These are phyloP conservation scores for Didymella pinodella DNA, from an alignment of 2,329 filamentous ascomycete genomes.

Conservation along the genomic window DNA sequence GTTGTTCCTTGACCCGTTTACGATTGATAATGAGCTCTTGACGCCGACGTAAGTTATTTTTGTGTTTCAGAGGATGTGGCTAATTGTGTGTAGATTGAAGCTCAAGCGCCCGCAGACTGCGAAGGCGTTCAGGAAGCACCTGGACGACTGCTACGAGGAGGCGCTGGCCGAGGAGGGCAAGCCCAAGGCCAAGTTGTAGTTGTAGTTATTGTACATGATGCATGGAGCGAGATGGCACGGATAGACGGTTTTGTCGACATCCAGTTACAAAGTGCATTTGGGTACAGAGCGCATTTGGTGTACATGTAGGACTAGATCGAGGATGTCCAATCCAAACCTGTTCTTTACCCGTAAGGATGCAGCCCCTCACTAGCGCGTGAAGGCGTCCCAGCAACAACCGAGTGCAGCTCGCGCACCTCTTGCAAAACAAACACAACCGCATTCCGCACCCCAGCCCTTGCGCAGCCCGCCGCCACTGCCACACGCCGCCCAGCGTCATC, in stretches of 20 bases:
- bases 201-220: conserved; percentile 51
- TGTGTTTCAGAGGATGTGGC: not conserved
- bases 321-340: not conserved
- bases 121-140: conserved; percentile 65
- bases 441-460: not conserved
- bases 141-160: conserved; percentile 70
- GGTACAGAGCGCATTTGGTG: not conserved
- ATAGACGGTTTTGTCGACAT: not conserved
- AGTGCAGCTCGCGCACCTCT: not conserved
- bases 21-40: conserved; percentile 87
- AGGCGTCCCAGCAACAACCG: conserved; percentile 10
- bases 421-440: conserved; percentile 14
- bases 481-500: conserved; percentile 1
- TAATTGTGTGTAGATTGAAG: conserved; percentile 64
- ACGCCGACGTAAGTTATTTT: conserved; percentile 78
- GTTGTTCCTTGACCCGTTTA: conserved; percentile 87
- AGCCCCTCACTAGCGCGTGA: not conserved
- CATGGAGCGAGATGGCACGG: conserved; percentile 11
- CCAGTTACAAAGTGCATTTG: not conserved
- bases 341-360: not conserved
- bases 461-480: conserved; percentile 5
- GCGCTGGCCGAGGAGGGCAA: conserved; percentile 54
- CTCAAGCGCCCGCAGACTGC: conserved; percentile 73
- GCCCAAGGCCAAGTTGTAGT: conserved; percentile 59
- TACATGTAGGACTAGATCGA: not conserved